Percentiles rank a stretch among this genome's conserved stretches.
Conservation (phyloP, 495 filamentous ascomycete genomes). For the Xylaria scruposa region DNA sequence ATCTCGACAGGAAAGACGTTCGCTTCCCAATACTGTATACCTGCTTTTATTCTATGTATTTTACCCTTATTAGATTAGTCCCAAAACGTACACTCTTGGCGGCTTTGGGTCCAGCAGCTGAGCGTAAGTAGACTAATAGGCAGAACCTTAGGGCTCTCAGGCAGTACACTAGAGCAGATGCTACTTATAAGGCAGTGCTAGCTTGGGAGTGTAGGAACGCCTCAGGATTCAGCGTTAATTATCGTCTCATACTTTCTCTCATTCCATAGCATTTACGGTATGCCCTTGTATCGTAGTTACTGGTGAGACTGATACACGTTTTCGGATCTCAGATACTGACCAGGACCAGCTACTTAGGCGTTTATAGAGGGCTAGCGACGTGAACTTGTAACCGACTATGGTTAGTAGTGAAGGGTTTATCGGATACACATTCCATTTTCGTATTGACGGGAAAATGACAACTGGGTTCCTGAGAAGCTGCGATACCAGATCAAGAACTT, state of each 20-base stretch:
- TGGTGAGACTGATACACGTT: neutral
- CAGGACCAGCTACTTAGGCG: neutral
- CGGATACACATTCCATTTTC: neutral
- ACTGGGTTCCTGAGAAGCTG: neutral
- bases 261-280: neutral
- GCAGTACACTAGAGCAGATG: too few relatives aligned
- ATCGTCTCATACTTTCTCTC: neutral
- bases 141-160: neutral
- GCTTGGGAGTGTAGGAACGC: neutral
- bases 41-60: neutral
- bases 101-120: neutral
- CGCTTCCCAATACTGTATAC: neutral
- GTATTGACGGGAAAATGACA: neutral
- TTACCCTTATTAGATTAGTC: too few relatives aligned
- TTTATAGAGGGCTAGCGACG: neutral
- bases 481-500: slow-evolving; percentile 21
- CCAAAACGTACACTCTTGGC: neutral
- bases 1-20: neutral
- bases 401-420: neutral
- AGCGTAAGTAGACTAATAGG: neutral
- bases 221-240: neutral
- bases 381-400: neutral
- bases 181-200: too few relatives aligned
- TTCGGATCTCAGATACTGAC: neutral
- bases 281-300: neutral